Percentiles rank a stretch among this genome's conserved stretches.
phyloP scores from a whole-genome alignment of 2,329 filamentous ascomycete species.

The Ampelomyces quisqualis region DNA sequence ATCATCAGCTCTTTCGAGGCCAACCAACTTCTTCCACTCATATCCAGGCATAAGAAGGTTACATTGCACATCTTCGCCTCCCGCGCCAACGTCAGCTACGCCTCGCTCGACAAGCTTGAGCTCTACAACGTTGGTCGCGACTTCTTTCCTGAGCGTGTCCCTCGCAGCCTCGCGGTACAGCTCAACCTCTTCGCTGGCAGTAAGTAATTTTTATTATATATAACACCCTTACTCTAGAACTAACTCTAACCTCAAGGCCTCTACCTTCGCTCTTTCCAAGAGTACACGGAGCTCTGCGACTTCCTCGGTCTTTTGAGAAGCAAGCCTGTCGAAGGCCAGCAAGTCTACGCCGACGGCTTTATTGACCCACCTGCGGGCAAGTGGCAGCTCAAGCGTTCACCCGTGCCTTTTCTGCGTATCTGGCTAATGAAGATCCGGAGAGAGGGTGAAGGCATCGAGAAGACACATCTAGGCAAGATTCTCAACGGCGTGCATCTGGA shows the following conservation, averaged over 20 bases:
- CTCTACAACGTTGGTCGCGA: slow-evolving; percentile 46
- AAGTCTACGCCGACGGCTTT: slow-evolving; percentile 41
- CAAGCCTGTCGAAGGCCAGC: slow-evolving; percentile 17
- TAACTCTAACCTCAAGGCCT: no score
- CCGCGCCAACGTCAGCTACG: slow-evolving; percentile 44
- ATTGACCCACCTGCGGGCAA: slow-evolving; percentile 29
- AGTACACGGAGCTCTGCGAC: slow-evolving; percentile 57
- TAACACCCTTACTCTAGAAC: no score
- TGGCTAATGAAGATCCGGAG: slow-evolving; percentile 36
- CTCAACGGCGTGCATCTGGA: slow-evolving; percentile 43
- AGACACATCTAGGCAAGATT: slow-evolving; percentile 50
- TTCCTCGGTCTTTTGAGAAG: slow-evolving; percentile 53
- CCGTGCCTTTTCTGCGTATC: slow-evolving; percentile 46
- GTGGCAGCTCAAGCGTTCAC: slow-evolving; percentile 43
- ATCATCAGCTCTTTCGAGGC: slow-evolving; percentile 65
- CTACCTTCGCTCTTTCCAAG: slow-evolving; percentile 56
- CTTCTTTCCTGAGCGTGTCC: slow-evolving; percentile 8
- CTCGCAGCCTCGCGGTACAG: slow-evolving; percentile 44
- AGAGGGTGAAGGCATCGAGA: slow-evolving; percentile 43
- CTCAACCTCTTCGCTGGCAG: slow-evolving; percentile 70
- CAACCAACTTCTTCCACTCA: slow-evolving; percentile 49
- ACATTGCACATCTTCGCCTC: slow-evolving; percentile 57
- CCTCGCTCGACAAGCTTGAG: slow-evolving; percentile 48
- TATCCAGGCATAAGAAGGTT: slow-evolving; percentile 43
- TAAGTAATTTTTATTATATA: no score